A percentile compares a stretch with the other conserved stretches of the same genome.
Evolutionary conservation across 257 asterid species (phyloP).

Genomic region (Plantago ovata): DNA sequence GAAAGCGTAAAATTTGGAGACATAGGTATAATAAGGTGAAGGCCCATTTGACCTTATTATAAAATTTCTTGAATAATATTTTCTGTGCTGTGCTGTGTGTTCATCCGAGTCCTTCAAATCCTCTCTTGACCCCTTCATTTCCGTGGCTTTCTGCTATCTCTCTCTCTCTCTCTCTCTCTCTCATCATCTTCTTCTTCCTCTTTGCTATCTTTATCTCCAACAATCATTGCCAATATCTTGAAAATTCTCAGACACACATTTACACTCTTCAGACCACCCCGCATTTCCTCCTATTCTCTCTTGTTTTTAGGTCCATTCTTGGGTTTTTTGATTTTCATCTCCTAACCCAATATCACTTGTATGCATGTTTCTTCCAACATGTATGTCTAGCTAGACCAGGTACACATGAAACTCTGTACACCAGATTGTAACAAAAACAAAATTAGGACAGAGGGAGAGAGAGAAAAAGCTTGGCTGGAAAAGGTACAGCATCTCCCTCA

Average conservation of each 20-base stretch:
- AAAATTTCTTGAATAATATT: neutral
- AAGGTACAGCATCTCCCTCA: conserved; percentile 28
- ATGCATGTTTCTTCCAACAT: conserved; percentile 37
- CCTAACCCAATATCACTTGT: neutral
- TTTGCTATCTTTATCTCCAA: too few relatives aligned
- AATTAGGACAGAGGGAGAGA: conserved; percentile 17
- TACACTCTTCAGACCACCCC: conserved; percentile 10
- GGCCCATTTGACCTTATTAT: neutral
- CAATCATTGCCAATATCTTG: too few relatives aligned
- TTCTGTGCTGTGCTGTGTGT: too few relatives aligned
- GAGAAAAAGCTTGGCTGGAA: conserved; percentile 33
- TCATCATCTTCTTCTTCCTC: neutral
- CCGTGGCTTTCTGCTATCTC: conserved; percentile 27
- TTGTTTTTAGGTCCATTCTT: neutral
- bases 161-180: conserved; percentile 7
- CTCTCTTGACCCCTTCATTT: conserved; percentile 30
- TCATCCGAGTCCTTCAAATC: conserved; percentile 24
- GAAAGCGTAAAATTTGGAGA: too few relatives aligned
- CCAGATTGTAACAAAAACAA: conserved; percentile 26
- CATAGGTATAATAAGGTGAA: too few relatives aligned
- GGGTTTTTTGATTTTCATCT: neutral
- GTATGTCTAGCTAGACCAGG: too few relatives aligned
- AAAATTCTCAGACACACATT: too few relatives aligned
- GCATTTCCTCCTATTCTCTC: conserved; percentile 11
- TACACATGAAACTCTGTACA: conserved; percentile 25